A percentile compares a stretch with the other conserved stretches of the same genome.
Evolutionary conservation across 352 stramenopile genomes (phyloP).

Genomic region (Pythium scleroteichum): DNA sequence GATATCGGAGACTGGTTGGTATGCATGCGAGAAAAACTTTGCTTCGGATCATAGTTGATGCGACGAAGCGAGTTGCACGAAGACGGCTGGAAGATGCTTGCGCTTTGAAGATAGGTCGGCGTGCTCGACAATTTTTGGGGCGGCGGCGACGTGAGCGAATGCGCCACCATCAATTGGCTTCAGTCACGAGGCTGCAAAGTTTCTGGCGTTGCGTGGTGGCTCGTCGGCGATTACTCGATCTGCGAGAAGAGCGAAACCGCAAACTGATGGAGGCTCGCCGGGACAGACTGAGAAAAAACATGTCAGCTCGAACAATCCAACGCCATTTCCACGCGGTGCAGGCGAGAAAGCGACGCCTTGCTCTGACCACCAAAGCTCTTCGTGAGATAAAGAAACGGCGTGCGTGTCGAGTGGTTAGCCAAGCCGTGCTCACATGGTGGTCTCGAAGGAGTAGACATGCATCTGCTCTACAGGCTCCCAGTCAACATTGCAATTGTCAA

Average conservation of each 20-base stretch:
- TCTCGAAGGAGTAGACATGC: too few species aligned
- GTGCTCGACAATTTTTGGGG: slow-evolving; percentile 24
- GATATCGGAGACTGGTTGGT: slow-evolving; percentile 42
- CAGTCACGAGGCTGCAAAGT: not conserved
- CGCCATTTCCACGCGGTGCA: too few species aligned
- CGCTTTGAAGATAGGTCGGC: slow-evolving; percentile 20
- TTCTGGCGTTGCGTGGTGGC: not conserved
- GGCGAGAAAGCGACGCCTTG: too few species aligned
- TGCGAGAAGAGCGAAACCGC: not conserved
- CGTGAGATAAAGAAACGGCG: too few species aligned
- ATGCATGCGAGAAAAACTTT: slow-evolving; percentile 34
- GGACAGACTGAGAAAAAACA: too few species aligned
- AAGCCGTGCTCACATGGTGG: too few species aligned
- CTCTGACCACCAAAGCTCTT: too few species aligned
- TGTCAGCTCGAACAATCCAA: too few species aligned
- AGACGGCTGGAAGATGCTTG: slow-evolving; percentile 26
- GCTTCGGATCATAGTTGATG: slow-evolving; percentile 19
- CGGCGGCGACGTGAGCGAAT: slow-evolving; percentile 13
- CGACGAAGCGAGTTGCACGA: slow-evolving; percentile 22
- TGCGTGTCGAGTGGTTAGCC: too few species aligned
- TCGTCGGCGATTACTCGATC: not conserved
- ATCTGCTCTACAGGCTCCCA: too few species aligned
- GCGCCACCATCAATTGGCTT: not conserved
- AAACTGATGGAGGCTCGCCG: not conserved
- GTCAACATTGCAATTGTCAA: too few species aligned